phyloP scores from a whole-genome alignment of 2,329 filamentous ascomycete genomes.

The Ceratocystis diversiconidia region DNA sequence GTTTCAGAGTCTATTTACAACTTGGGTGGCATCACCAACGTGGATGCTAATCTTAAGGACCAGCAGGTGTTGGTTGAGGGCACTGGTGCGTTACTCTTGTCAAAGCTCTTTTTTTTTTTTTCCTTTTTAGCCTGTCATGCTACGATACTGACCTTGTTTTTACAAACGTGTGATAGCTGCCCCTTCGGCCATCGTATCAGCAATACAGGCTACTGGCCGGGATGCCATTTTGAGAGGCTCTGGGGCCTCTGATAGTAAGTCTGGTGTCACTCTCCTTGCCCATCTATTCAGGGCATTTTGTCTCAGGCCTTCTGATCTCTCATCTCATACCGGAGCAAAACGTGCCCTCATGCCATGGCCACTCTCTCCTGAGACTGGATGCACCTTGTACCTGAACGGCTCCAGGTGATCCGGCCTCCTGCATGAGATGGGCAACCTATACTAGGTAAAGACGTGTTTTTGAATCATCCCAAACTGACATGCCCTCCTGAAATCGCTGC shows the following conservation, averaged over 20 bases:
- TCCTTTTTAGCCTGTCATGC: neutral
- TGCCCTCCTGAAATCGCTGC: neutral
- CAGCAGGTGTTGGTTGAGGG: slow-evolving; percentile 78
- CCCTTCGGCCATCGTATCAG: slow-evolving; percentile 75
- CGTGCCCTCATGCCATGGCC: neutral
- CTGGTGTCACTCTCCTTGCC: neutral
- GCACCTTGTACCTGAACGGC: neutral
- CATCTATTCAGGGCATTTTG: neutral
- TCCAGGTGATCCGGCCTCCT: slow-evolving; percentile 5
- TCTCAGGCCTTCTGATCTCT: neutral
- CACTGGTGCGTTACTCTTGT: slow-evolving; percentile 40
- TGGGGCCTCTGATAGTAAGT: slow-evolving; percentile 63
- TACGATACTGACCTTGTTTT: neutral
- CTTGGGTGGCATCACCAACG: slow-evolving; percentile 65
- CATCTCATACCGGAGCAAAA: slow-evolving; percentile 1
- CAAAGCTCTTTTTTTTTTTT: neutral
- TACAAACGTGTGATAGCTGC: slow-evolving; percentile 40
- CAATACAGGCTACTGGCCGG: slow-evolving; percentile 78
- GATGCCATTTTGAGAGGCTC: slow-evolving; percentile 90
- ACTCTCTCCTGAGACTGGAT: neutral
- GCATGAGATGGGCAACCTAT: neutral
- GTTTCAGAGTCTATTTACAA: slow-evolving; percentile 67
- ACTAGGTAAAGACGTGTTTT: neutral
- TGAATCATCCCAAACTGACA: neutral
- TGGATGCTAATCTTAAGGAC: slow-evolving; percentile 67